These are phyloP conservation scores for Tetramitus jugosus DNA, from an alignment of 208 protist species.

Conservation along the genomic window DNA sequence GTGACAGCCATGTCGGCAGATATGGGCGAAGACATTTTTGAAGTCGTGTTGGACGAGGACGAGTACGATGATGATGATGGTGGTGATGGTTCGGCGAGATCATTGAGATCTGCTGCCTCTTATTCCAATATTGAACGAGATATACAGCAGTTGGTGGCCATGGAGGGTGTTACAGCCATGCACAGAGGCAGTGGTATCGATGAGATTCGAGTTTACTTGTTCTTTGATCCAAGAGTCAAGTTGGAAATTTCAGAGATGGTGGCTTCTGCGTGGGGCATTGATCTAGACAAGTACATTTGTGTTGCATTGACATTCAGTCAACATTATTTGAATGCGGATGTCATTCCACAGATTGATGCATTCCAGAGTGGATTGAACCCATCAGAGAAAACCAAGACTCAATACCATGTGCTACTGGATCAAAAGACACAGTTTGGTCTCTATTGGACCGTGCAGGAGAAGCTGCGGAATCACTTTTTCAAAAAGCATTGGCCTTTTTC, in stretches of 20 bases:
- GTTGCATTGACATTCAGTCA: background rate
- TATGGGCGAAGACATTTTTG: background rate
- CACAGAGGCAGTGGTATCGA: background rate
- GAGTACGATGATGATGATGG: background rate
- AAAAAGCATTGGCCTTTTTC: background rate
- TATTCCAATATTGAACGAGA: background rate
- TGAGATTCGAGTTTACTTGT: background rate
- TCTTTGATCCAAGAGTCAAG: background rate
- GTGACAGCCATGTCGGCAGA: too few relatives aligned
- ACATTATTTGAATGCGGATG: background rate
- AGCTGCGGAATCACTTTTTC: background rate
- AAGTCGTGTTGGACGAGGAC: background rate
- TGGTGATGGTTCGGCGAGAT: too few relatives aligned
- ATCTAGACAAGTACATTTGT: background rate
- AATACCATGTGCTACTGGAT: background rate
- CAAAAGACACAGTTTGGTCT: background rate
- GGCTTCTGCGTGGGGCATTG: background rate
- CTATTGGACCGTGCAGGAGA: slow-evolving; percentile 4
- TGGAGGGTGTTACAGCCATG: background rate
- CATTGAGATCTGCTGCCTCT: too few relatives aligned
- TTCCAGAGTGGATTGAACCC: background rate
- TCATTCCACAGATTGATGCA: background rate
- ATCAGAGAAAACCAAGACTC: background rate
- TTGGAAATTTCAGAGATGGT: background rate
- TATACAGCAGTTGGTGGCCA: background rate